phyloP scores from a whole-genome alignment of 2,329 filamentous ascomycete genomes.

The Pseudovirgaria hyperparasitica region DNA sequence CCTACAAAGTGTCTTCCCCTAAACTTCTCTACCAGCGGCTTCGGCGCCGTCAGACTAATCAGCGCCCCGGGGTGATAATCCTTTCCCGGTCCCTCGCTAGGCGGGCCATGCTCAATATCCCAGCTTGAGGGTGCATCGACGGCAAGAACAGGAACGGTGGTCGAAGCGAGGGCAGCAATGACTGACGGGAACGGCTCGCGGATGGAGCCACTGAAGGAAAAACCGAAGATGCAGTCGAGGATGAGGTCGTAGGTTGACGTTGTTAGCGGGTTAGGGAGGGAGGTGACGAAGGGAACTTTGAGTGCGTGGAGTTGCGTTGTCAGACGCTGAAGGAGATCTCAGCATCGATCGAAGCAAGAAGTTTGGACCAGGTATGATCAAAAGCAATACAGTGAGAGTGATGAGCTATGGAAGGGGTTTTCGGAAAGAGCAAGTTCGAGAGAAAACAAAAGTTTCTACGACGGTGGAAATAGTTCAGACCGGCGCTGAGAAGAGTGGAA shows the following conservation, averaged over 20 bases:
- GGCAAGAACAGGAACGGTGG: conserved; percentile 64
- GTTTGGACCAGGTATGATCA: conserved; percentile 8
- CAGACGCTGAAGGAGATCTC: conserved; percentile 48
- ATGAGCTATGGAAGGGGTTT: conserved; percentile 2
- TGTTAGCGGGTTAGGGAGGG: conserved; percentile 56
- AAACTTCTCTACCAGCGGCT: conserved; percentile 77
- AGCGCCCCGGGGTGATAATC: conserved; percentile 69
- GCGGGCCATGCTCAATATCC: conserved; percentile 82
- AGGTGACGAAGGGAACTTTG: conserved; percentile 67
- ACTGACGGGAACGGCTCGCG: conserved; percentile 83
- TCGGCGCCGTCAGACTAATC: conserved; percentile 85
- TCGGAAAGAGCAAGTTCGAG: too few species aligned
- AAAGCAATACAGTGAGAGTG: conserved; percentile 9
- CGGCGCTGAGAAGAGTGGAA: conserved; percentile 4
- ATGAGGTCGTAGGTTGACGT: conserved; percentile 70
- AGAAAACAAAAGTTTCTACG: too few species aligned
- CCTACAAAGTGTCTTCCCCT: conserved; percentile 83
- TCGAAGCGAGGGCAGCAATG: conserved; percentile 62
- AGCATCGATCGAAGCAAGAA: conserved; percentile 10
- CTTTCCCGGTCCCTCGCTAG: conserved; percentile 61
- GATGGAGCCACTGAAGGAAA: conserved; percentile 84
- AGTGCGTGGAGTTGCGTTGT: conserved; percentile 75
- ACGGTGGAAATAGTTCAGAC: too few species aligned
- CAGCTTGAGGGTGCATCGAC: conserved; percentile 92
- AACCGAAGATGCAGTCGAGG: conserved; percentile 92